Conservation (phyloP, 78 protist genomes). For the Dictyostelium intermedium region DNA sequence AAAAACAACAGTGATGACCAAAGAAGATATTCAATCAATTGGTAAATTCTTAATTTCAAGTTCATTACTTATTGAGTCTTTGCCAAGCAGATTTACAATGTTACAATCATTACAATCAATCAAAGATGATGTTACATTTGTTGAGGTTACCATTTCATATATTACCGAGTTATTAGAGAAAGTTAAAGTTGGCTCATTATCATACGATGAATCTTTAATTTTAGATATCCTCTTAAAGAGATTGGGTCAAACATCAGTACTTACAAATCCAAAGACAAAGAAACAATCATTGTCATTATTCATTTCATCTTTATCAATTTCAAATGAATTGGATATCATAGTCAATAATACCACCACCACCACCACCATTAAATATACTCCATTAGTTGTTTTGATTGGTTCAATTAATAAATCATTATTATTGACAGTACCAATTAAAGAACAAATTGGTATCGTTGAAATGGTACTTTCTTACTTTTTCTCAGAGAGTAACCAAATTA, state of each 20-base stretch:
- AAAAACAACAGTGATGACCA: neutral
- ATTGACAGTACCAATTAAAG: neutral
- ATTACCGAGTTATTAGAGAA: neutral
- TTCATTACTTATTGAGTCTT: neutral
- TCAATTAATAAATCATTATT: neutral
- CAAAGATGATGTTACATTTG: neutral
- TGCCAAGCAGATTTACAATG: neutral
- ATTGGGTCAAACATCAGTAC: neutral
- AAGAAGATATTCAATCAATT: neutral
- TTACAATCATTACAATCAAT: neutral
- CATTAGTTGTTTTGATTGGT: neutral
- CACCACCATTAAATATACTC: neutral
- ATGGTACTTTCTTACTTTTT: neutral
- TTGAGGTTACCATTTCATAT: neutral
- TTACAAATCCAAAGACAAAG: neutral
- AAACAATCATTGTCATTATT: neutral
- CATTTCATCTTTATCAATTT: neutral
- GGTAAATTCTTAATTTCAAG: neutral
- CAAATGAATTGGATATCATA: neutral
- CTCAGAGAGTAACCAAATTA: neutral
- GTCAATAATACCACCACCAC: no score
- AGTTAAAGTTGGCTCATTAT: neutral
- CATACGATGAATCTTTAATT: neutral
- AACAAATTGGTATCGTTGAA: constrained; percentile 25
- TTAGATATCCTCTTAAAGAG: constrained; percentile 4